Conservation (phyloP, 2,329 filamentous ascomycete genomes). For the Trichoderma simmonsii region DNA sequence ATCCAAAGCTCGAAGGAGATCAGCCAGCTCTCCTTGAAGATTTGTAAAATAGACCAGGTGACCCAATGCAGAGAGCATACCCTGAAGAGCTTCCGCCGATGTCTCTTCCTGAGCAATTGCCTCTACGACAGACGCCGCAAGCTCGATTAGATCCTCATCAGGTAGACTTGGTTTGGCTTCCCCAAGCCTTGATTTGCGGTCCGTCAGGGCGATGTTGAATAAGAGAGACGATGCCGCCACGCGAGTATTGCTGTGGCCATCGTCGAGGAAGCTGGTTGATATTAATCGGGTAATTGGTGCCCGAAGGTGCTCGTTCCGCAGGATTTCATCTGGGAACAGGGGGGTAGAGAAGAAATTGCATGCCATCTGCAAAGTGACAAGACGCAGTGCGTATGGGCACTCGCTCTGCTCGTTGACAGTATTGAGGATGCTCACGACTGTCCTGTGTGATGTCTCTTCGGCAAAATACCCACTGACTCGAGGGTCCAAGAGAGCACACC, state of each 20-base stretch:
- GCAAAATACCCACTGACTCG: conserved; percentile 80
- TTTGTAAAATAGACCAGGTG: conserved; percentile 70
- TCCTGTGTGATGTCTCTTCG: conserved; percentile 65
- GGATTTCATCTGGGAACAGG: conserved; percentile 64
- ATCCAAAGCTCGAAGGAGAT: conserved; percentile 76
- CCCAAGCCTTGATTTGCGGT: conserved; percentile 62
- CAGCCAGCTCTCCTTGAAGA: conserved; percentile 70
- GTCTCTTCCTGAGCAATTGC: conserved; percentile 58
- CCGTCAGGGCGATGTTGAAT: conserved; percentile 74
- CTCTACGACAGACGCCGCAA: conserved; percentile 78
- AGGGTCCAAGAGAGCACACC: conserved; percentile 72
- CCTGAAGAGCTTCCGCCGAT: conserved; percentile 71
- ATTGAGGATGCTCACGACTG: conserved; percentile 59
- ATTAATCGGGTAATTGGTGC: conserved; percentile 64
- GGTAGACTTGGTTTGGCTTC: conserved; percentile 57
- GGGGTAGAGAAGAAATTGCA: conserved; percentile 82
- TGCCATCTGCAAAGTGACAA: conserved; percentile 77
- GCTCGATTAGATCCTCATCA: conserved; percentile 72
- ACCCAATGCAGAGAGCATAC: conserved; percentile 72
- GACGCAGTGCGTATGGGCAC: conserved; percentile 76
- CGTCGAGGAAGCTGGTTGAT: conserved; percentile 75
- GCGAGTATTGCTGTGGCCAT: conserved; percentile 68
- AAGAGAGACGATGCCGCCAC: conserved; percentile 79
- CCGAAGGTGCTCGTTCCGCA: conserved; percentile 51
- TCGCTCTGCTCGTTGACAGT: conserved; percentile 53